Percentiles rank a stretch among this genome's conserved stretches.
Conservation (phyloP, 345 rosid species). For the Salix viminalis region DNA sequence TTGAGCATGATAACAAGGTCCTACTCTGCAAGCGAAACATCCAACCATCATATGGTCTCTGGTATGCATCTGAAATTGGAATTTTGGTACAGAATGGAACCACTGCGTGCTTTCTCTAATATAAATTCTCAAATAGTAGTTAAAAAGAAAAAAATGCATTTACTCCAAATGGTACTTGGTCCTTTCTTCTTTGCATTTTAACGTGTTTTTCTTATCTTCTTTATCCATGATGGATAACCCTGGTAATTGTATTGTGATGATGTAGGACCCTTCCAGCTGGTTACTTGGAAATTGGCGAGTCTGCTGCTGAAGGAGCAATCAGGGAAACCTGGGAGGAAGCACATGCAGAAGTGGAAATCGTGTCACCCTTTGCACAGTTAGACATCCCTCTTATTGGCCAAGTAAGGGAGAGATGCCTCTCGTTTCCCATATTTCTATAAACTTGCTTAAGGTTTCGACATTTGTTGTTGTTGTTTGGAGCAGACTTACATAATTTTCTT, state of each 20-base stretch:
- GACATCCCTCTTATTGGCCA: constrained; percentile 96
- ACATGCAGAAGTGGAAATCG: constrained; percentile 79
- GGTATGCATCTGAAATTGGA: constrained; percentile 36
- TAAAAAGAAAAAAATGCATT: neutral
- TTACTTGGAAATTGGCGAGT: constrained; percentile 93
- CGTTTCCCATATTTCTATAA: constrained; percentile 2
- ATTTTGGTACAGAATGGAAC: neutral
- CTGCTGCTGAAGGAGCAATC: constrained; percentile 89
- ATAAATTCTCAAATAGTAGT: neutral
- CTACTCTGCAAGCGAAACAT: constrained; percentile 95
- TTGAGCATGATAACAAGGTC: constrained; percentile 76
- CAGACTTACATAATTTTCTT: constrained; percentile 94
- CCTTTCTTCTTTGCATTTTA: constrained; percentile 2
- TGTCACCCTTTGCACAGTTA: constrained; percentile 84
- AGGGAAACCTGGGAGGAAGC: constrained; percentile 99
- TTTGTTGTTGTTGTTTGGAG: constrained; percentile 26
- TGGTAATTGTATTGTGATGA: constrained; percentile 16
- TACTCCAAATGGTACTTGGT: constrained; percentile 2
- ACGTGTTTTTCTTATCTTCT: neutral
- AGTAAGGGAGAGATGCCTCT: constrained; percentile 35
- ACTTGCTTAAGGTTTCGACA: constrained; percentile 1
- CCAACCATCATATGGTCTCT: constrained; percentile 87
- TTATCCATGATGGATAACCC: constrained; percentile 7
- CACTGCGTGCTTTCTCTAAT: neutral
- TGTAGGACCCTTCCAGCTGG: constrained; percentile 99